Base-by-base conservation (phyloP, 306 rosid genomes). In the Dryas alaskensis region DNA sequence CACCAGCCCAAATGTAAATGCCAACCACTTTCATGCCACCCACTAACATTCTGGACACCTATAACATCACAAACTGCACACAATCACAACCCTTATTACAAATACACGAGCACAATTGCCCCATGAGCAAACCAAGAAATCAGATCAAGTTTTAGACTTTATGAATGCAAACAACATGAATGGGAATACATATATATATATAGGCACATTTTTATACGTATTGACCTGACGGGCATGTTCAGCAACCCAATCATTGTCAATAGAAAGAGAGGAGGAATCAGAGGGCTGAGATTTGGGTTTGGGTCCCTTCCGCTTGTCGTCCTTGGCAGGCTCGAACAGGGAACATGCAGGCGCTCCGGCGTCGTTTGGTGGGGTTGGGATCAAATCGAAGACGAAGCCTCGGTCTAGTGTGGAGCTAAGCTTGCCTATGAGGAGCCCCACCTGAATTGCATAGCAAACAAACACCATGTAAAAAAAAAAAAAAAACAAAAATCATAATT, bases 171-270 rank as follows among this genome's bases (percentile, higher is more conserved):
- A 44, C 40, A 44, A 22, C 10, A 14, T 14, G 44, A 39, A 39
- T 37, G 12, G 6, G 5, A 14, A 37, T 72, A 49, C 13, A 58
- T 46, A 1, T 4, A 72, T 11, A n/a, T 16, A 13, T 45, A 60
- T 8, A 54, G 27, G 55, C 64, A 7, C 61, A 13, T 48, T 9
- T 17, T n/a, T 37, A 63, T 49, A n/a, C 10, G 53, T 3, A 64
- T 11, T 66, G 77, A 93, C 98, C 87, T 91, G 96, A 7, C 95
- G 96, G 12, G 97, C 97, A 61, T 94, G 97, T 84, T 94, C 99
- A 43, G 92, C 88, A 50, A 94, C 90, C 97, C 99, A 89, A 64
- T 84, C 97, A 76, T 74, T 81, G 76, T 94, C 97, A 16, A 92
- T 86, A 58, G 74, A 77, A 51, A 94, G 12, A 5, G 91, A 89